Evolutionary conservation across 1,284 basidiomycete species (phyloP), one percentile per base, ranked within the genome.

Genomic region (Sanghuangporus baumii): DNA sequence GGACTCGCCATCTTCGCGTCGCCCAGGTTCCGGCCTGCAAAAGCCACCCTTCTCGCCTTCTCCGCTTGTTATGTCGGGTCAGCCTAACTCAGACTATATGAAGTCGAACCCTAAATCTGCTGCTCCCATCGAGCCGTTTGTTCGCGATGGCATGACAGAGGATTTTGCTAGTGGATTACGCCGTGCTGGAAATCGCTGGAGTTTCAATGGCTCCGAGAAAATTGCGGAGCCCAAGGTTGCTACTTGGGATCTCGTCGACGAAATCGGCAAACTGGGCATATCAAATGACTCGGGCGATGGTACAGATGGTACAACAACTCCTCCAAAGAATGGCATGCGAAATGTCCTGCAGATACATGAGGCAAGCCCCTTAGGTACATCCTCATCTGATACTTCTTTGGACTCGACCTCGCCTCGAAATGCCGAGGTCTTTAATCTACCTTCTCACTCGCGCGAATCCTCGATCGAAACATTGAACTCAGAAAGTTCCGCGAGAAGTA

Each of bases 401-500:
- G 85, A 84, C 67, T 89, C 89, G 50, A 62, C 69, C 37, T 88
- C 88, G 43, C 86, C 88, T n/a, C 83, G 83, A 65, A 74, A 79
- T 55, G 81, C 83, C 62, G 86, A 88, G 68, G 82, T 86, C 72
- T 81, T 85, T 68, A 80, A 74, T 61, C 78, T 83, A 46, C 65
- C 70, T 14, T 84, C 86, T 65, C 89, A 91, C 73, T 90, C 88
- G 65, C 84, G 88, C 62, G 89, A 85, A 57, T 89, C 88, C 23
- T 91, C 89, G 11, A 85, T 86, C 63, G 89, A 90, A 73, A 87
- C 85, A 18, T 83, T 82, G 64, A 81, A 81, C 64, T 87, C 87
- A 54, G 76, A 73, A 36, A 70, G 75, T 51, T 81, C 81, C 57
- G 75, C 76, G 51, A 72, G 78, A 58, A 81, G 81, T 67, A 84